A percentile compares a stretch with the other conserved stretches of the same genome.
Conservation (phyloP, 768 basidiomycete genomes). For the Podaxis sp. region DNA sequence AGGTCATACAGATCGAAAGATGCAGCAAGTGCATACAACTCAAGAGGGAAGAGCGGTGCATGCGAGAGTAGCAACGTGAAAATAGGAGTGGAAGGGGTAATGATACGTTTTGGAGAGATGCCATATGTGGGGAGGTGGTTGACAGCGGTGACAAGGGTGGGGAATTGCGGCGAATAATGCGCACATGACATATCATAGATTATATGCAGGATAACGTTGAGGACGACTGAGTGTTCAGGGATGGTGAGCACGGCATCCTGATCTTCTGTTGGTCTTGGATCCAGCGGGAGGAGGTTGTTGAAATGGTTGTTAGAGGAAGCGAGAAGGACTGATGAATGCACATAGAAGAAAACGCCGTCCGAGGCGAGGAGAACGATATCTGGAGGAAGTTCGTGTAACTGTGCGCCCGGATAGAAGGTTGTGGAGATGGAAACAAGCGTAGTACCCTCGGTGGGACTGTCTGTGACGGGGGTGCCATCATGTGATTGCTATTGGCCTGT, state of each 20-base stretch:
- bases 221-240: constrained; percentile 55
- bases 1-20: constrained; percentile 67
- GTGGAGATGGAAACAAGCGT: constrained; percentile 76
- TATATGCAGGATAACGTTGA: constrained; percentile 74
- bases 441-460: constrained; percentile 34
- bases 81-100: constrained; percentile 54
- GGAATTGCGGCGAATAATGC: constrained; percentile 71
- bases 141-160: constrained; percentile 56
- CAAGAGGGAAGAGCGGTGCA: constrained; percentile 67
- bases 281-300: constrained; percentile 51
- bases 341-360: constrained; percentile 85
- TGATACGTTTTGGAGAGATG: constrained; percentile 45
- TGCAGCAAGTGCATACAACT: constrained; percentile 73
- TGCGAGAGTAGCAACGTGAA: constrained; percentile 62
- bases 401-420: constrained; percentile 74
- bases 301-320: constrained; percentile 65
- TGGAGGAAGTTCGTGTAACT: constrained; percentile 52
- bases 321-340: constrained; percentile 61
- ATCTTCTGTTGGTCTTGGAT: constrained; percentile 36
- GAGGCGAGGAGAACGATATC: constrained; percentile 68
- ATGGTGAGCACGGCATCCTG: constrained; percentile 59
- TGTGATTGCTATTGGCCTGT: constrained; percentile 39
- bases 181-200: constrained; percentile 73
- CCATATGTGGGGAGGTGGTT: constrained; percentile 62
- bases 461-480: constrained; percentile 42